Base-by-base conservation (phyloP, 805 yeast genomes). In the Starmerella kuoi region DNA sequence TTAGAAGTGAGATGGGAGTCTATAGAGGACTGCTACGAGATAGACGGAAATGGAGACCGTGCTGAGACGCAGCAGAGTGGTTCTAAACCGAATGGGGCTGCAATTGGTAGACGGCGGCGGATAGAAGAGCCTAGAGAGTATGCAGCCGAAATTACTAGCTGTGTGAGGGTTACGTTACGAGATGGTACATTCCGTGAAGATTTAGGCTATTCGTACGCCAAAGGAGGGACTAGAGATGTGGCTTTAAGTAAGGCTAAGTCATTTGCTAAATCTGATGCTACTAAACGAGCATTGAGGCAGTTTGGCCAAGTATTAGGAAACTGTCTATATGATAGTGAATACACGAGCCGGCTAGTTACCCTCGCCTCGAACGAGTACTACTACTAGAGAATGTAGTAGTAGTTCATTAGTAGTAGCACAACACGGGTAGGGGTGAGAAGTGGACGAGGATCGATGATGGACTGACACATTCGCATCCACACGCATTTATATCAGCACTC, bases 151-250 rank as follows among this genome's bases (percentile, higher is more conserved):
- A 26, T 38, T 5, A 14, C 37, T 30, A 21, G 42, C 32, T 56
- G 57, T 7, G 81, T 86, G 2, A 65, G 88, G 21, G 74, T 87
- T 2, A 74, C 80, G 0, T 64, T 87, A 31, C 73, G 72, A 52
- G 93, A 83, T 56, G 95, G 95, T 1, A 76, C 94, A 0, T 80
- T 66, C 55, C 85, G 78, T 42, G 91, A 80, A 54, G 81, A 79
- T 46, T 68, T 73, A 19, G 95, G 95, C 0, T 71, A 73, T 48
- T 94, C 94, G 38, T 71, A 74, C 19, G 83, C 77, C 27, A 78
- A 77, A 45, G 56, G 53, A 4, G 41, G 49, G 18, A 31, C 24
- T 17, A 77, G 74, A 56, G 79, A 79, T 2, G 72, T 73, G 63
- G 88, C 94, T 0, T 79, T 72, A 57, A 84, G 76, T 41, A 85